Evolutionary conservation across 1,139 yeast genomes (phyloP).

Genomic region (Hemisphaericaspora xylofermentans): DNA sequence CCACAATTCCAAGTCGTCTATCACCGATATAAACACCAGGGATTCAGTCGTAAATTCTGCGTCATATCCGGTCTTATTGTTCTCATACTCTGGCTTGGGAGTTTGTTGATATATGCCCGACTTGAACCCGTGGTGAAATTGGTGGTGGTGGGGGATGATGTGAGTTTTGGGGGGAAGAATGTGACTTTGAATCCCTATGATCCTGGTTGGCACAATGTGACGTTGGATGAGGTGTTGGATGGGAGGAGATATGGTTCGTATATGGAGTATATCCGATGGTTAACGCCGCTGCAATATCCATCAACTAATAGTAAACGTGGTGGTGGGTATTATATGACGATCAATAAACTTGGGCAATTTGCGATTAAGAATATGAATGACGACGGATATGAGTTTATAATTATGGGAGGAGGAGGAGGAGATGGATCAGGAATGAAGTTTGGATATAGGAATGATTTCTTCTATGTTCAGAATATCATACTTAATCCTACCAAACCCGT

Average conservation of each 20-base stretch:
- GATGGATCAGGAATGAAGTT: constrained; percentile 26
- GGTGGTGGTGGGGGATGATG: too few relatives aligned
- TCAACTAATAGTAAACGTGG: constrained; percentile 9
- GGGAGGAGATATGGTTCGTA: constrained; percentile 24
- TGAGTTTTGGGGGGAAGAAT: constrained; percentile 29
- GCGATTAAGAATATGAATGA: constrained; percentile 24
- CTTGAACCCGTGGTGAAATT: constrained; percentile 21
- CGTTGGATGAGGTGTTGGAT: constrained; percentile 27
- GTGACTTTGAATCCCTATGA: constrained; percentile 33
- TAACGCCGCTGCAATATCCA: constrained; percentile 33
- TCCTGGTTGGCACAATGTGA: constrained; percentile 28
- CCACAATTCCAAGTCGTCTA: constrained; percentile 26
- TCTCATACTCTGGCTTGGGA: constrained; percentile 27
- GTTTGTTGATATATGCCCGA: constrained; percentile 32
- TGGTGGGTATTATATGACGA: constrained; percentile 33
- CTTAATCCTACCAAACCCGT: constrained; percentile 36
- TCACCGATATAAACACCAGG: constrained; percentile 20
- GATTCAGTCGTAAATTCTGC: constrained; percentile 11
- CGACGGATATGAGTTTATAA: constrained; percentile 14
- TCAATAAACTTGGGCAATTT: constrained; percentile 18
- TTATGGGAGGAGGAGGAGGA: too few relatives aligned
- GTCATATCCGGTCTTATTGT: constrained; percentile 9
- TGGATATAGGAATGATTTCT: constrained; percentile 33
- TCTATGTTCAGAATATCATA: constrained; percentile 26
- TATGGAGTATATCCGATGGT: constrained; percentile 28